A percentile compares a stretch with the other conserved stretches of the same genome.
Evolutionary conservation across 2,329 filamentous ascomycete genomes (phyloP).

Genomic region (Trichophyton schoenleinii): DNA sequence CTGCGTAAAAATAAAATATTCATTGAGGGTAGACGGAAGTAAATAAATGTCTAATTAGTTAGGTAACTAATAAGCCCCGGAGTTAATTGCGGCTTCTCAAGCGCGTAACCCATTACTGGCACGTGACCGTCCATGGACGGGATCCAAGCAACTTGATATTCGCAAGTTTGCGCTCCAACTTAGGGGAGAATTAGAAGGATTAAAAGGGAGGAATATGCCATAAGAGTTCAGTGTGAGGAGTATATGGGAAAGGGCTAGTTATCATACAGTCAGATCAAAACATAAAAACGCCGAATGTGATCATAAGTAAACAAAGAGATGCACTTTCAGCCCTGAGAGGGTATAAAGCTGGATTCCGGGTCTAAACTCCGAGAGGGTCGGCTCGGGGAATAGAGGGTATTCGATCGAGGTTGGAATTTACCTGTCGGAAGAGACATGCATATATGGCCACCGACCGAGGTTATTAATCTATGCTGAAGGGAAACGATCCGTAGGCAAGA

Average conservation of each 20-base stretch:
- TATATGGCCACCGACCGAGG: background rate
- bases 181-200: background rate
- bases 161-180: background rate
- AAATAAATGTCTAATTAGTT: background rate
- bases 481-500: background rate
- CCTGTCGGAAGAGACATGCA: background rate
- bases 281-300: background rate
- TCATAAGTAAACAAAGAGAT: background rate
- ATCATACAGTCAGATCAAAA: background rate
- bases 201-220: background rate
- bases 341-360: background rate
- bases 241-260: background rate
- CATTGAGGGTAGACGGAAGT: background rate
- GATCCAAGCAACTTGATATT: too few relatives aligned
- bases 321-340: background rate
- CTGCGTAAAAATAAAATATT: conserved; percentile 7
- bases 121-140: background rate
- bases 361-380: background rate
- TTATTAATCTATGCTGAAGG: background rate
- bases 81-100: background rate
- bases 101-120: background rate
- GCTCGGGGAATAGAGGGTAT: background rate
- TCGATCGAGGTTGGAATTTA: background rate
- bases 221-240: background rate
- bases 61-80: background rate